These are phyloP conservation scores for Xylaria polymorpha DNA, from an alignment of 2,329 filamentous ascomycete genomes.

Conservation along the genomic window DNA sequence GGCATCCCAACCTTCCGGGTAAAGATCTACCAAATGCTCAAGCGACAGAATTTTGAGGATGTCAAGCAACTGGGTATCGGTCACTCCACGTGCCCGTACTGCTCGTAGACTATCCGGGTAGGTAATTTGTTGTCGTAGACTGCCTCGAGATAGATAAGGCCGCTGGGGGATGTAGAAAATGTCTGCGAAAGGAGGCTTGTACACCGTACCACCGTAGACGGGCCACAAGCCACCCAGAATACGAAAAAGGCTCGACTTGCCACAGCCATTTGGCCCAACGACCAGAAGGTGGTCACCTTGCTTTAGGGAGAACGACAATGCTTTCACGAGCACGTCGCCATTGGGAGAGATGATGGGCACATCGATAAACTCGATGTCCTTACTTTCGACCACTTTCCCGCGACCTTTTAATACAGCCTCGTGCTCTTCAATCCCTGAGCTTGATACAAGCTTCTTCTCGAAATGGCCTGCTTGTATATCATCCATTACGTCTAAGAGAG, in stretches of 20 bases:
- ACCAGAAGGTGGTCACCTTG: conserved; percentile 93
- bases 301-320: conserved; percentile 86
- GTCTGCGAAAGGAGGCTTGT: conserved; percentile 89
- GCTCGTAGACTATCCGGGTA: conserved; percentile 91
- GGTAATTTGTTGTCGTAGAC: conserved; percentile 94
- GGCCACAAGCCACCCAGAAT: conserved; percentile 98
- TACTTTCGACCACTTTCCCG: conserved; percentile 82
- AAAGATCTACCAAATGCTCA: conserved; percentile 81
- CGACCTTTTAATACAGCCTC: conserved; percentile 84
- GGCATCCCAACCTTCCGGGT: conserved; percentile 85
- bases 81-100: conserved; percentile 86
- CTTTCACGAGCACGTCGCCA: conserved; percentile 88
- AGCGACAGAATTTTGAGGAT: conserved; percentile 86
- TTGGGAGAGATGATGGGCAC: conserved; percentile 97
- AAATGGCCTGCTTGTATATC: conserved; percentile 92
- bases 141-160: conserved; percentile 90
- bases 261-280: conserved; percentile 95
- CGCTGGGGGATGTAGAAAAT: conserved; percentile 99
- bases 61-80: conserved; percentile 80
- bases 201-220: conserved; percentile 92
- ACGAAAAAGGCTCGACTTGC: conserved; percentile 94
- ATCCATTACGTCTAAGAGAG: conserved; percentile 91
- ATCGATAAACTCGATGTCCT: conserved; percentile 56
- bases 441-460: conserved; percentile 95
- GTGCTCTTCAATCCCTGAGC: conserved; percentile 83